These are phyloP conservation scores for Gremmenia infestans DNA, from an alignment of 2,329 filamentous ascomycete species.

Conservation along the genomic window DNA sequence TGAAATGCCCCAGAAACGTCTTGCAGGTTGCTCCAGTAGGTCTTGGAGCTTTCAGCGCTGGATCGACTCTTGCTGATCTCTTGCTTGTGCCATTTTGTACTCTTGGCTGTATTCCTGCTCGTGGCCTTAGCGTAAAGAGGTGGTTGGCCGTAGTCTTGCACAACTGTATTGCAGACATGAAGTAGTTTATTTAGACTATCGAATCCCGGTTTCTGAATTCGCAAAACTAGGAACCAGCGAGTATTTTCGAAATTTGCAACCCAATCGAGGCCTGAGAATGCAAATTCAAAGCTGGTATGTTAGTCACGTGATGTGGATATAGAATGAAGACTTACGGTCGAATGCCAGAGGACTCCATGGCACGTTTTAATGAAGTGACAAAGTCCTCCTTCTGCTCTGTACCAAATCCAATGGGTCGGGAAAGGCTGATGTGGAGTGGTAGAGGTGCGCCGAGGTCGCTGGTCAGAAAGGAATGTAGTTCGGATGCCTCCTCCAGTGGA, in stretches of 20 bases:
- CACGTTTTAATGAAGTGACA: constrained; percentile 46
- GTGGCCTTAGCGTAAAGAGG: constrained; percentile 54
- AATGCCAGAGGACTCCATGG: constrained; percentile 39
- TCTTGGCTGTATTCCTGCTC: not conserved
- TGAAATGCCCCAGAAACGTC: constrained; percentile 65
- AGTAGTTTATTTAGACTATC: constrained; percentile 60
- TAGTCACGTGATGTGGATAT: constrained; percentile 10
- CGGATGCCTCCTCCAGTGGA: constrained; percentile 9
- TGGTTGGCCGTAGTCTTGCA: constrained; percentile 58
- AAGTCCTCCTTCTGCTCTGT: constrained; percentile 71
- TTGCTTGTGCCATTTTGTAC: not conserved
- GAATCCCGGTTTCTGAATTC: constrained; percentile 45
- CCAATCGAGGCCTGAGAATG: constrained; percentile 49
- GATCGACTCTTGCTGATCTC: not conserved
- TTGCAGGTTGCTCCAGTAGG: constrained; percentile 19
- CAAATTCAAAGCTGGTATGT: constrained; percentile 22
- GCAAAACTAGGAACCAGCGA: constrained; percentile 80
- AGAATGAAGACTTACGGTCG: constrained; percentile 36
- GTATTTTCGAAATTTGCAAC: constrained; percentile 61
- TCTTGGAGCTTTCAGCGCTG: constrained; percentile 6
- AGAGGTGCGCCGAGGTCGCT: constrained; percentile 73
- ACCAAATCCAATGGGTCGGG: constrained; percentile 69
- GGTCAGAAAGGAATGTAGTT: constrained; percentile 63
- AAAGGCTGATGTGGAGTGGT: constrained; percentile 88
- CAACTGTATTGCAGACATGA: constrained; percentile 58